A percentile compares a stretch with the other conserved stretches of the same genome.
Conservation (phyloP, 2,329 filamentous ascomycete species). For the Didymella segeticola region DNA sequence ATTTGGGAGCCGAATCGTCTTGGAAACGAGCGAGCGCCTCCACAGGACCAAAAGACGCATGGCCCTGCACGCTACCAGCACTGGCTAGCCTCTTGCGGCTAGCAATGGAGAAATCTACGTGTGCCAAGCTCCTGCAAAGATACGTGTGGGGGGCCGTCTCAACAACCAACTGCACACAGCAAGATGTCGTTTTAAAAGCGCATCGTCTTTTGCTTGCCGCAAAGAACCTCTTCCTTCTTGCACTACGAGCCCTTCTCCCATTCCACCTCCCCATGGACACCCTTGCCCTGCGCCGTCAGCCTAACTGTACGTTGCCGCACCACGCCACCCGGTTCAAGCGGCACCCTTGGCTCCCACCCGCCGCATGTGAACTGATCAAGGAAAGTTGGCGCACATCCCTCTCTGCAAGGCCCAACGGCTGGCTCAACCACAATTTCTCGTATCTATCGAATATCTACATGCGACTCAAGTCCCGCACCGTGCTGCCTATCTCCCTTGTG, state of each 20-base stretch:
- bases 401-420: conserved; percentile 11
- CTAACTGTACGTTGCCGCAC: neutral
- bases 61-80: conserved; percentile 10
- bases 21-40: conserved; percentile 7
- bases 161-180: neutral
- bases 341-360: conserved; percentile 6
- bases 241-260: neutral
- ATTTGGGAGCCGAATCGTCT: conserved; percentile 7
- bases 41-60: neutral
- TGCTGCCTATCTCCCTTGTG: neutral
- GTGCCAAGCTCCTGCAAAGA: conserved; percentile 2
- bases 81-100: neutral
- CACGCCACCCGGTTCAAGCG: conserved; percentile 8
- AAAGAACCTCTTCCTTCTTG: neutral
- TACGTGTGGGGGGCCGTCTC: conserved; percentile 1
- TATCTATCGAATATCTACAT: conserved; percentile 11
- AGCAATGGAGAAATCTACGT: conserved; percentile 4
- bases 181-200: neutral
- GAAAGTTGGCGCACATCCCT: conserved; percentile 4
- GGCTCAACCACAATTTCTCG: conserved; percentile 13
- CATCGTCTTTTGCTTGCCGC: neutral
- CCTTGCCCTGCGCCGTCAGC: neutral
- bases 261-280: neutral
- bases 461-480: conserved; percentile 4
- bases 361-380: conserved; percentile 1